phyloP scores from a whole-genome alignment of 345 rosid species.

The Lumnitzera racemosa region DNA sequence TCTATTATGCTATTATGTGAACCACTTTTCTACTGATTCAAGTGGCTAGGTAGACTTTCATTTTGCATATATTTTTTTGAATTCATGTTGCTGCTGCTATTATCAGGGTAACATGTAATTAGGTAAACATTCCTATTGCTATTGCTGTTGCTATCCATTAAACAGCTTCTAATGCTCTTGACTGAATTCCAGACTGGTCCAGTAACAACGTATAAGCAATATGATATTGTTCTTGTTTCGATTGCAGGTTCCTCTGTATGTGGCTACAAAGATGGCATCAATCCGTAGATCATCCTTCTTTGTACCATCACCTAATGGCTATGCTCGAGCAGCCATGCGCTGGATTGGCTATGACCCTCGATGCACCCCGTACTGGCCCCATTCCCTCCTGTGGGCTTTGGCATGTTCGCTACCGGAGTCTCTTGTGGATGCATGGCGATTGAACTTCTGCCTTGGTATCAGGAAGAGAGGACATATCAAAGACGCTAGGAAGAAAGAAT shows the following conservation, averaged over 20 bases:
- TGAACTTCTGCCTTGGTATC: constrained; percentile 28
- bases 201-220: not conserved
- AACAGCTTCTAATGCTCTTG: not conserved
- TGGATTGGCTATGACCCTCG: constrained; percentile 38
- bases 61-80: too few relatives aligned
- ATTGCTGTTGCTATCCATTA: too few relatives aligned
- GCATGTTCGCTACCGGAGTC: constrained; percentile 22
- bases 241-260: constrained; percentile 34
- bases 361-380: constrained; percentile 49
- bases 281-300: constrained; percentile 38
- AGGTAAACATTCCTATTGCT: too few relatives aligned
- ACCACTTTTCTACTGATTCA: too few relatives aligned
- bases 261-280: constrained; percentile 50
- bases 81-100: too few relatives aligned
- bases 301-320: constrained; percentile 34
- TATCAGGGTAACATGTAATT: too few relatives aligned
- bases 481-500: constrained; percentile 61
- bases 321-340: constrained; percentile 35
- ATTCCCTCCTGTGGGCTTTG: constrained; percentile 37
- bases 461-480: constrained; percentile 49
- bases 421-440: constrained; percentile 26
- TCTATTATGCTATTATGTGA: too few relatives aligned
- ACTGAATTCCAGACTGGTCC: not conserved
- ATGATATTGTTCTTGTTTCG: not conserved
- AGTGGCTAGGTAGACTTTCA: too few relatives aligned